These are phyloP conservation scores for Xerocomus brunneocitrinus DNA, from an alignment of 768 basidiomycete species.

Conservation along the genomic window DNA sequence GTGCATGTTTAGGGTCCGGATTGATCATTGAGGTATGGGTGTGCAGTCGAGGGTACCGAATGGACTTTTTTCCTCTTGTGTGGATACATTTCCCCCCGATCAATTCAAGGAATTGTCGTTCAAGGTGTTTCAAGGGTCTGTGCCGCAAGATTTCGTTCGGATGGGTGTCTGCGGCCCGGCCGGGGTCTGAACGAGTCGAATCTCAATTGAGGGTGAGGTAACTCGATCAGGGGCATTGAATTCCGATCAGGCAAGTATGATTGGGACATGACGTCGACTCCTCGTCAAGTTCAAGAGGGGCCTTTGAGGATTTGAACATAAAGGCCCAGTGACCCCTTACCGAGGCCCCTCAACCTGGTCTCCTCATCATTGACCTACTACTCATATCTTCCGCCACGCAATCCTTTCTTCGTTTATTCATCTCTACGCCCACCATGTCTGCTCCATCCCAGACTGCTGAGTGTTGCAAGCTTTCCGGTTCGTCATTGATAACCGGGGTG, in stretches of 20 bases:
- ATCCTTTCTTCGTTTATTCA: slow-evolving; percentile 4
- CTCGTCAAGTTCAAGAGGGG: slow-evolving; percentile 13
- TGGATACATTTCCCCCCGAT: neutral
- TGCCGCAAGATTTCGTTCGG: neutral
- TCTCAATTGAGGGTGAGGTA: slow-evolving; percentile 5
- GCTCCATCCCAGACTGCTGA: neutral
- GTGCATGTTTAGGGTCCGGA: neutral
- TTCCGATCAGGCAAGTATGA: slow-evolving; percentile 3
- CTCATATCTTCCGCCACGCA: neutral
- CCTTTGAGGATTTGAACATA: slow-evolving; percentile 4
- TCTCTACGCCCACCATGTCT: slow-evolving; percentile 3
- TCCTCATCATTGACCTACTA: neutral
- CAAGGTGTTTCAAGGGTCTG: neutral
- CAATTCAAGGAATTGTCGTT: slow-evolving; percentile 6
- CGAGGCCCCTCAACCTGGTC: too few relatives aligned
- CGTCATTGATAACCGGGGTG: neutral
- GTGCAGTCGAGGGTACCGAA: neutral
- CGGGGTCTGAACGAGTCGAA: neutral
- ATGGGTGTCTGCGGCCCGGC: neutral
- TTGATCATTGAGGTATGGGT: neutral
- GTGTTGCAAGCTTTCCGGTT: slow-evolving; percentile 28
- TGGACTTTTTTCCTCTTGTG: slow-evolving; percentile 1
- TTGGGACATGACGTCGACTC: slow-evolving; percentile 5
- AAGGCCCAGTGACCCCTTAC: neutral
- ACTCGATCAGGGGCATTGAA: slow-evolving; percentile 12